Evolutionary conservation across 83 land plant species (phyloP).

Genomic region (Diphasiastrum complanatum): DNA sequence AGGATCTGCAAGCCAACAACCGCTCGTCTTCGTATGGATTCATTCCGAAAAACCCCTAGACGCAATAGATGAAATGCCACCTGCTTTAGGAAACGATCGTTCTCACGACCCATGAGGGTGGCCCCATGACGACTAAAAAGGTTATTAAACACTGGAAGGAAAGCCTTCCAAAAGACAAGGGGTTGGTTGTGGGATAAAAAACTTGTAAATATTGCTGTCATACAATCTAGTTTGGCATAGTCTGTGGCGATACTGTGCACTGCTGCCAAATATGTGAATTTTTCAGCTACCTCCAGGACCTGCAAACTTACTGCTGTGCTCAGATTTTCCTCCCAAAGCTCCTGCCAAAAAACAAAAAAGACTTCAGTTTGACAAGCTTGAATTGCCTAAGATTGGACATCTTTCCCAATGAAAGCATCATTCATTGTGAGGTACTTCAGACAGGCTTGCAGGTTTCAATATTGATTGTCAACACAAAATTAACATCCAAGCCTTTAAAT

Average conservation of each 20-base stretch:
- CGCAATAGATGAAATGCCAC: constrained; percentile 89
- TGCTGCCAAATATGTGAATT: constrained; percentile 70
- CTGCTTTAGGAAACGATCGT: constrained; percentile 94
- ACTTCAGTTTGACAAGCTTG: background rate
- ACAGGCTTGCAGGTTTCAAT: too few species aligned
- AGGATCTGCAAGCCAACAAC: constrained; percentile 91
- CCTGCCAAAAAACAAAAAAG: constrained; percentile 44
- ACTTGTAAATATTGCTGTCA: constrained; percentile 73
- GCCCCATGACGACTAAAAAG: constrained; percentile 86
- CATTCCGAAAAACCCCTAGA: constrained; percentile 91
- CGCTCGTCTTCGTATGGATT: constrained; percentile 78
- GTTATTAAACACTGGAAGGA: constrained; percentile 78
- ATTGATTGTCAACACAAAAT: too few species aligned
- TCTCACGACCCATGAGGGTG: constrained; percentile 85
- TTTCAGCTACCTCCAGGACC: constrained; percentile 75
- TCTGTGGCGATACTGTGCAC: constrained; percentile 78
- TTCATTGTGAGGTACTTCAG: too few species aligned
- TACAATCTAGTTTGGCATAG: constrained; percentile 88
- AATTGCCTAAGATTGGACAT: background rate
- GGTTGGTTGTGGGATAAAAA: constrained; percentile 86
- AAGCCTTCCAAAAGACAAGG: constrained; percentile 74
- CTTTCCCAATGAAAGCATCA: background rate
- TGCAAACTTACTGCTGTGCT: constrained; percentile 93
- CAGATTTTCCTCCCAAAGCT: constrained; percentile 97
- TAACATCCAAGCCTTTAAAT: too few species aligned